Base-by-base conservation (phyloP, 2,329 filamentous ascomycete genomes). In the Cyphellophora attinorum region DNA sequence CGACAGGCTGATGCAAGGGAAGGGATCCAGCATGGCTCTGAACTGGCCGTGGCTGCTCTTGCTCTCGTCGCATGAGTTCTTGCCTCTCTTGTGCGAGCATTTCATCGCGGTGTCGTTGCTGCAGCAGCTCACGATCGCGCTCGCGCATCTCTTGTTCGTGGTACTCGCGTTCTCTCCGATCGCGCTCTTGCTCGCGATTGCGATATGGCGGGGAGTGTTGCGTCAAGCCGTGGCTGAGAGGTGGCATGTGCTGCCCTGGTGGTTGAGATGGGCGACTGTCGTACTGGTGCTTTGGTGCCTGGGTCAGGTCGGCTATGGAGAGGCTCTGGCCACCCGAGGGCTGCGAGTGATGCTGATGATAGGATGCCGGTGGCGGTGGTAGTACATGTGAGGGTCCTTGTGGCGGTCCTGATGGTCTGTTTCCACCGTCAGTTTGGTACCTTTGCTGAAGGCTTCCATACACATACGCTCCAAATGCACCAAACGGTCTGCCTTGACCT, bases 1-100 rank as follows among this genome's bases (percentile, higher is more conserved):
- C 89, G 39, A 95, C 86, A 4, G 89, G 89, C 58, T 96, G 89
- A 60, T 96, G 89, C 50, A 96, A 80, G 35, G 88, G 85, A 35
- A 94, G 84, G 3, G 88, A 85, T 38, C 81, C 85, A 25, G 84
- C 79, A 53, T 84, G 88, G 60, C 81, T 91, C 58, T 95, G 88
- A 53, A 91, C 85, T 16, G 81, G 77, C 40, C 82, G 74, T 33
- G 74, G 72, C 48, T 79, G 80, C 51, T 77, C 79, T 33, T 76
- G 72, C 28, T 80, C 77, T 54, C 74, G 68, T 39, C 73, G 65
- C 11, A 78, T 69, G 28, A 68, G 67, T 46, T 77, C 77, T 51
- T 76, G 77, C 31, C 47, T 35, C 6, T 43, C 38, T 10, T 48
- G 43, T 31, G 39, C 38, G 44, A 68, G 60, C 40, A 76, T 72